Base-by-base conservation (phyloP, 73 alveolate species). In the Blepharisma stoltei region DNA sequence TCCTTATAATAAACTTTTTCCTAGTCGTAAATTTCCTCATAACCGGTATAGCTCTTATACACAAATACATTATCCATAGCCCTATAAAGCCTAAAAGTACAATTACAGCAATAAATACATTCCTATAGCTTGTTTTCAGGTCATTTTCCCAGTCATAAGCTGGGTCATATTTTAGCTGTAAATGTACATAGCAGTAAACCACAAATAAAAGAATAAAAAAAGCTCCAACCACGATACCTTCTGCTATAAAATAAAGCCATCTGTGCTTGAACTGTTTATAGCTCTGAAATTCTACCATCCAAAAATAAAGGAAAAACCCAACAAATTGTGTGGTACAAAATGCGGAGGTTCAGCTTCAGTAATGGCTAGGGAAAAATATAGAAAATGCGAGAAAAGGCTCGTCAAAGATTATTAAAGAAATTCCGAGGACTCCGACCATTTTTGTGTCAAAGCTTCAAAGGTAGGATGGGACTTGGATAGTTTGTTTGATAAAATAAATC, bases 91-190 rank as follows among this genome's bases (percentile, higher is more conserved):
- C 73, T 14, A 11, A n/a, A 20, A 60, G 18, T 0, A 60, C 73
- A 60, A 60, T 60, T 14, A 60, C 23, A 18, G 46, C 73, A n/a
- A 60, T 60, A 60, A 60, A 60, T 1, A 60, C 73, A 8, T 60
- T 38, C 14, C 23, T 20, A 60, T 60, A 60, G 11, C 46, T 60
- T 14, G 14, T 14, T 8, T 60, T 60, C 3, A 60, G 45, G 45
- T 60, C 73, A 60, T 60, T n/a, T 25, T 60, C 46, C 73, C 73
- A 60, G 73, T 60, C 73, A 60, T 60, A 60, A 60, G 73, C 45
- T 25, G 73, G 73, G 46, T 60, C 45, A 25, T 60, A 18, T 9
- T 38, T n/a, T 1, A 60, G 73, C 23, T 60, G 18, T 25, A 14
- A 14, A 60, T 60, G 73, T 9, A 60, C 48, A 38, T 60, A 60